Evolutionary conservation across 768 basidiomycete species (phyloP).

Genomic region (Tylopilus vinaceipallidus): DNA sequence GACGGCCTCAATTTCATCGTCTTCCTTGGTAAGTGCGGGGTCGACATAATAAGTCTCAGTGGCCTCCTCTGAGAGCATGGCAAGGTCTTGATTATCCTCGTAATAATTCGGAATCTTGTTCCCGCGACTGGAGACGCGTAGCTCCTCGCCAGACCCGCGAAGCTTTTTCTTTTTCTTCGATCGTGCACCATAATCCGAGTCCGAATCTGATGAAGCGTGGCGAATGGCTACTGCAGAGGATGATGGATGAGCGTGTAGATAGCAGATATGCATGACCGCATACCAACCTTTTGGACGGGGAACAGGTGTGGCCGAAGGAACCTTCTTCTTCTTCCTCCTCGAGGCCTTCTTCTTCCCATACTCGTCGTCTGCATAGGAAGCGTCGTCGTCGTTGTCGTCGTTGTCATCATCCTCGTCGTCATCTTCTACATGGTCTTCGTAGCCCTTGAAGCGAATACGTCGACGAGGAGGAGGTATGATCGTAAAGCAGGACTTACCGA

Average conservation of each 20-base stretch:
- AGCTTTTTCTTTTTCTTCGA: slow-evolving; percentile 83
- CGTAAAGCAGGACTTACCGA: slow-evolving; percentile 26
- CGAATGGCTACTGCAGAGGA: slow-evolving; percentile 44
- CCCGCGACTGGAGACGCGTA: slow-evolving; percentile 74
- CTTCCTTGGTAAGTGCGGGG: slow-evolving; percentile 51
- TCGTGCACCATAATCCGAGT: slow-evolving; percentile 83
- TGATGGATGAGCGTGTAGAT: slow-evolving; percentile 6
- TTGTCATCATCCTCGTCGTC: slow-evolving; percentile 62
- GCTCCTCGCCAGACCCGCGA: slow-evolving; percentile 57
- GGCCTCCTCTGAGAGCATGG: slow-evolving; percentile 57
- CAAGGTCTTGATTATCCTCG: slow-evolving; percentile 75
- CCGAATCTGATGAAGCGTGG: slow-evolving; percentile 70
- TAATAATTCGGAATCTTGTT: slow-evolving; percentile 82
- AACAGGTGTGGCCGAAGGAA: slow-evolving; percentile 38
- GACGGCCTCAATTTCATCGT: slow-evolving; percentile 92
- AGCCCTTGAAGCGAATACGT: slow-evolving; percentile 51
- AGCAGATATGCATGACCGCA: slow-evolving; percentile 13
- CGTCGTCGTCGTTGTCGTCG: slow-evolving; percentile 76
- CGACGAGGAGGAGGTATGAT: slow-evolving; percentile 13
- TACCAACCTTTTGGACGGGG: slow-evolving; percentile 58
- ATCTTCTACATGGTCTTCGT: slow-evolving; percentile 50
- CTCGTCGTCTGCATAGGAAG: slow-evolving; percentile 76
- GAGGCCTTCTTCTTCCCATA: slow-evolving; percentile 67
- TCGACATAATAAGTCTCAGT: slow-evolving; percentile 56
- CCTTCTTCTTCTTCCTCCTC: slow-evolving; percentile 65